Base-by-base conservation (phyloP, 148 eudicot species). In the Cornus suecica region DNA sequence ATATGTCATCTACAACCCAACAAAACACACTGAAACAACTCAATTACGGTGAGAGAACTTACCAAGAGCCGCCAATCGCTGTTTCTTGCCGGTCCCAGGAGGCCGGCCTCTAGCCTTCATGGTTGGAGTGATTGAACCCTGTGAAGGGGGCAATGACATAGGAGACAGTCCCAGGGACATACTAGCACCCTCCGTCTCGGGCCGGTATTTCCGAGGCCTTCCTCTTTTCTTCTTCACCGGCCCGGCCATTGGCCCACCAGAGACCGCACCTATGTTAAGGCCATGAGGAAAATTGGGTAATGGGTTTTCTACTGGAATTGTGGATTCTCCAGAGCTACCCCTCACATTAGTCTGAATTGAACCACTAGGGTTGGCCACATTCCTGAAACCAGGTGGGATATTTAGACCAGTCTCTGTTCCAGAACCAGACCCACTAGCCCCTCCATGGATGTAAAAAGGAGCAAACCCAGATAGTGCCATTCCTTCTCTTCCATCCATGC, bases 71-170 rank as follows among this genome's bases (percentile, higher is more conserved):
- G 99, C 89, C 76, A 95, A 80, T 65, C 85, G 84, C 78, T 95
- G 99, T 79, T 92, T 95, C 94, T 94, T 84, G 64, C 99, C 99
- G 74, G 89, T 92, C 58, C 99, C 97, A 72, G 86, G 97, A 0
- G 99, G 99, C 70, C 99, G 78, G 16, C 99, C 99, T 73, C 91
- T 77, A 65, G 76, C 73, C 85, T 80, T 90, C 77, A 82, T 86
- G 2, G 77, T 72, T 0, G 78, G 83, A 10, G 82, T 76, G 25
- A 34, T 23, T 51, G 88, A 82, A 73, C 83, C 88, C 10, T 90
- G 84, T 18, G 88, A 84, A 8, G 73, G 78, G 2, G 52, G 58
- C 6, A 76, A 31, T 2, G 88, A 87, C 84, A 84, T 24, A 3
- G 97, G 92, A 20, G 89, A 86, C 65, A 92, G 74, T 41, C 82